phyloP scores from a whole-genome alignment of 768 basidiomycete species.

The Termitomyces sp. region DNA sequence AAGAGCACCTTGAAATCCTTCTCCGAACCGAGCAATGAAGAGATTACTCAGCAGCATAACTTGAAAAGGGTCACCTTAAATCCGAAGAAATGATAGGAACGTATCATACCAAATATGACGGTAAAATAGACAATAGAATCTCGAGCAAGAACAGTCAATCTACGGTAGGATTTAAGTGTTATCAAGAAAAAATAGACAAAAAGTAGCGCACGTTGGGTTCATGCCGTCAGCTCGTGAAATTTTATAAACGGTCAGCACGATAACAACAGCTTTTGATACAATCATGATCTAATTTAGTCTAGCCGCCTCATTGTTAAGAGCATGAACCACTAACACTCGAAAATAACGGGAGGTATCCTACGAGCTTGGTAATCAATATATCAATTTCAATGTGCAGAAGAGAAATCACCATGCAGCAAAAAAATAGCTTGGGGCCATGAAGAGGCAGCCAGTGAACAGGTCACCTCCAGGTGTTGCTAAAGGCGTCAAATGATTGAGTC shows the following conservation, averaged over 20 bases:
- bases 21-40: neutral
- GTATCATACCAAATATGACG: neutral
- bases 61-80: neutral
- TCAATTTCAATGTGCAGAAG: neutral
- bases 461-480: neutral
- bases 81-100: too few relatives aligned
- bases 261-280: neutral
- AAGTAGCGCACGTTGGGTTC: neutral
- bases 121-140: conserved; percentile 2
- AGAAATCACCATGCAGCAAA: neutral
- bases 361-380: neutral
- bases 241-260: neutral
- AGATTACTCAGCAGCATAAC: neutral
- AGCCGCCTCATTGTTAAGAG: neutral
- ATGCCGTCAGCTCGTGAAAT: neutral
- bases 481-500: too few relatives aligned
- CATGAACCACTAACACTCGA: neutral
- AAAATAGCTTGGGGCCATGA: neutral
- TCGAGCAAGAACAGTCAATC: neutral
- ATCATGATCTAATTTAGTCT: neutral
- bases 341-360: conserved; percentile 1
- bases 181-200: neutral
- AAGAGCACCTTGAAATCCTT: conserved; percentile 1
- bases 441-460: neutral
- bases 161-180: neutral